These are phyloP conservation scores for Nakazawaea peltata DNA, from an alignment of 805 yeast genomes.

Conservation along the genomic window DNA sequence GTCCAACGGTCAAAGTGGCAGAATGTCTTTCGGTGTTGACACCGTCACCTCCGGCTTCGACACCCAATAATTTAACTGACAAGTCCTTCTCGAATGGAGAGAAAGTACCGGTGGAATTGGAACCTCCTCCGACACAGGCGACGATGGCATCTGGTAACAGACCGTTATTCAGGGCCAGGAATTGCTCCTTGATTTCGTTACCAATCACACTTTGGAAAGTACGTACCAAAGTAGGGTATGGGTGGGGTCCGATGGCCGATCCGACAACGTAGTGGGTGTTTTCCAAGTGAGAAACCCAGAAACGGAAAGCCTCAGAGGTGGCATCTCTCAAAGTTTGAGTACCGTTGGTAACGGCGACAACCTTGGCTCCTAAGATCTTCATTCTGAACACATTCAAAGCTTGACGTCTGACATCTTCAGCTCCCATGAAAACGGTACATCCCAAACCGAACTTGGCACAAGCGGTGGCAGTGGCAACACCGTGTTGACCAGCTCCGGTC, in stretches of 20 bases:
- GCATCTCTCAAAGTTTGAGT: constrained; percentile 96
- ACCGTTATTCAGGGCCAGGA: constrained; percentile 69
- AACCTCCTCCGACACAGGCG: constrained; percentile 99
- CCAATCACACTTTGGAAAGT: constrained; percentile 98
- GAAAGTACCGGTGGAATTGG: constrained; percentile 93
- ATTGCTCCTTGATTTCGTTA: constrained; percentile 87
- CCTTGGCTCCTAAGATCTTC: constrained; percentile 94
- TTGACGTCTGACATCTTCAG: constrained; percentile 98
- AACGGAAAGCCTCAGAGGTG: constrained; percentile 92
- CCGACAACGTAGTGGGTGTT: constrained; percentile 95
- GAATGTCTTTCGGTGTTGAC: constrained; percentile 82
- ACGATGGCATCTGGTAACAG: constrained; percentile 88
- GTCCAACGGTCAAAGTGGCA: constrained; percentile 92
- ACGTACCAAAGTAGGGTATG: constrained; percentile 95
- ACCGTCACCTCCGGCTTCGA: constrained; percentile 99
- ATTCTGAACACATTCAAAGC: constrained; percentile 97
- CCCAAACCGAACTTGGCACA: constrained; percentile 88
- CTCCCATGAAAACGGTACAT: constrained; percentile 97
- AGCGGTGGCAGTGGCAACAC: constrained; percentile 90
- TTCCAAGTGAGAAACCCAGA: constrained; percentile 84
- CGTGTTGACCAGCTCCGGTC: constrained; percentile 93
- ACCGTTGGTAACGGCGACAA: constrained; percentile 89
- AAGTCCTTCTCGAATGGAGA: constrained; percentile 83
- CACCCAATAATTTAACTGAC: constrained; percentile 78
- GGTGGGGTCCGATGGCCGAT: constrained; percentile 98